These are phyloP conservation scores for Torulaspora quercuum DNA, from an alignment of 805 yeast genomes.

Conservation along the genomic window DNA sequence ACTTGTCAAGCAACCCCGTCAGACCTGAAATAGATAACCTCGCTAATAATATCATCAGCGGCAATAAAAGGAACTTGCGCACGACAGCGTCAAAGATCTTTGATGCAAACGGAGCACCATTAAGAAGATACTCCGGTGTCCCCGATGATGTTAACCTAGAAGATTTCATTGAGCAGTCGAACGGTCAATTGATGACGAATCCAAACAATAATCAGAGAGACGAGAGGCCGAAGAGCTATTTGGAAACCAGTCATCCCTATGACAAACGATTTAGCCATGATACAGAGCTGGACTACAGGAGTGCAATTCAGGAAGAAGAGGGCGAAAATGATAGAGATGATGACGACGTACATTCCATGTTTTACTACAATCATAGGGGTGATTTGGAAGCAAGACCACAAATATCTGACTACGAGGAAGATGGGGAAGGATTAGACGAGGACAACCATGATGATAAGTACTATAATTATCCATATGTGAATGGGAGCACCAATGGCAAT, in stretches of 20 bases:
- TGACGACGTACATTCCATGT: slow-evolving; percentile 35
- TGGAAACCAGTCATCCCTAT: slow-evolving; percentile 4
- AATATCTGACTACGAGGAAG: slow-evolving; percentile 35
- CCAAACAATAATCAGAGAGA: slow-evolving; percentile 9
- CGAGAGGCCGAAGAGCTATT: slow-evolving; percentile 2
- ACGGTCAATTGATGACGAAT: slow-evolving; percentile 29
- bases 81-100: slow-evolving; percentile 72
- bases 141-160: slow-evolving; percentile 55
- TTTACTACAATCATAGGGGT: slow-evolving; percentile 34
- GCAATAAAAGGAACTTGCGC: slow-evolving; percentile 41
- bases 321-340: slow-evolving; percentile 21
- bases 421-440: slow-evolving; percentile 24
- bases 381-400: slow-evolving; percentile 33
- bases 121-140: slow-evolving; percentile 68
- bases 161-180: slow-evolving; percentile 43
- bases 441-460: slow-evolving; percentile 17
- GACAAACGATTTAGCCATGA: slow-evolving; percentile 14
- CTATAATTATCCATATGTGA: slow-evolving; percentile 5
- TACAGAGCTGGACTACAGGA: slow-evolving; percentile 14
- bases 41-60: slow-evolving; percentile 3
- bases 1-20: slow-evolving; percentile 1
- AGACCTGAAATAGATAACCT: slow-evolving; percentile 8
- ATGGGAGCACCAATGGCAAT: slow-evolving; percentile 3
- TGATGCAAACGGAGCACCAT: slow-evolving; percentile 68
- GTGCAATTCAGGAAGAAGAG: slow-evolving; percentile 25